These are phyloP conservation scores for Gilbertella persicaria DNA, from an alignment of 371 early-diverging fungal genomes.

Conservation along the genomic window DNA sequence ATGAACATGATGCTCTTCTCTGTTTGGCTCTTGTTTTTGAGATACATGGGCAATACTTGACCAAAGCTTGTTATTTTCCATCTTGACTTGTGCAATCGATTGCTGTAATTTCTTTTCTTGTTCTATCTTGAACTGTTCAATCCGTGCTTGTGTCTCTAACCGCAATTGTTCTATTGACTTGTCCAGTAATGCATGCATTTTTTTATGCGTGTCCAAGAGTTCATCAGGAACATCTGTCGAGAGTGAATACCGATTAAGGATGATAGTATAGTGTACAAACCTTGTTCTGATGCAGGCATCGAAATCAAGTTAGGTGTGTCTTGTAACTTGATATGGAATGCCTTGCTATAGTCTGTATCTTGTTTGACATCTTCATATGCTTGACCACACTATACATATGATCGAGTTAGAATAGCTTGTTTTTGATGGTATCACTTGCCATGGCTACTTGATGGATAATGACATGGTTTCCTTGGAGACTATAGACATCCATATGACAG, in stretches of 20 bases:
- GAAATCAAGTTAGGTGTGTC: conserved; percentile 2
- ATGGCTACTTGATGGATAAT: conserved; percentile 17
- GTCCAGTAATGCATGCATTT: conserved; percentile 27
- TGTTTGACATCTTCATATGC: conserved; percentile 15
- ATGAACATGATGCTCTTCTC: conserved; percentile 11
- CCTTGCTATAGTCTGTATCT: neutral
- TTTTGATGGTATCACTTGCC: neutral
- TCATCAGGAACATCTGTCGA: conserved; percentile 15
- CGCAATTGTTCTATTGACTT: conserved; percentile 24
- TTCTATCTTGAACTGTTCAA: conserved; percentile 31
- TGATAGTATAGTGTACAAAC: neutral
- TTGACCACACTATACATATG: conserved; percentile 16
- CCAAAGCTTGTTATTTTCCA: conserved; percentile 35
- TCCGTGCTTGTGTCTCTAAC: conserved; percentile 28
- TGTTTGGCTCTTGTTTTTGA: conserved; percentile 14
- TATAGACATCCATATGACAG: conserved; percentile 38
- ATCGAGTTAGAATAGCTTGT: neutral
- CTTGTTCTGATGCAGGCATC: conserved; percentile 8
- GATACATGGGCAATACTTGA: conserved; percentile 21
- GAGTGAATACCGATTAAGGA: no score
- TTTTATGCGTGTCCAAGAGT: conserved; percentile 19
- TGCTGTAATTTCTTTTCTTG: conserved; percentile 23
- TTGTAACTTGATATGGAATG: conserved; percentile 26
- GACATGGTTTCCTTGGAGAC: conserved; percentile 25
- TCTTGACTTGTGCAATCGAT: conserved; percentile 14